Percentiles rank a stretch among this genome's conserved stretches.
These are phyloP conservation scores for Phytophthora pseudosyringae DNA, from an alignment of 352 stramenopile species.

Conservation along the genomic window DNA sequence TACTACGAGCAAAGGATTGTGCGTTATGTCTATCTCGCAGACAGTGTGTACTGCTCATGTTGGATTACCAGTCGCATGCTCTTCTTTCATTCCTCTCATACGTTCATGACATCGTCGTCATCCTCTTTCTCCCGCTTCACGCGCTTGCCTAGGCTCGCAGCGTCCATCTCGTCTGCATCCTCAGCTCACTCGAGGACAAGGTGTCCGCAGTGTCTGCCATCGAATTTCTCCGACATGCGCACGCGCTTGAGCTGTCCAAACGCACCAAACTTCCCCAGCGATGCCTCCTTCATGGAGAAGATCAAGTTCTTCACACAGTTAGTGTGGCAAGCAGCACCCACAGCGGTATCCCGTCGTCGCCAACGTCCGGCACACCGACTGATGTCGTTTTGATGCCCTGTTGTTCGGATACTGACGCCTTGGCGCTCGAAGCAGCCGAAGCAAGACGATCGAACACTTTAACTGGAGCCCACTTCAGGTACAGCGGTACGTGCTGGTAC, in stretches of 20 bases:
- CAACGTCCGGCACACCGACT: constrained; percentile 55
- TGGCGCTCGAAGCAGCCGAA: constrained; percentile 18
- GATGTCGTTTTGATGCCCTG: constrained; percentile 67
- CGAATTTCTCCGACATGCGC: constrained; percentile 99
- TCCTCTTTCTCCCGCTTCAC: constrained; percentile 58
- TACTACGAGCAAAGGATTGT: constrained; percentile 13
- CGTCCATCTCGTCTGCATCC: constrained; percentile 88
- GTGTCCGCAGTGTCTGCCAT: constrained; percentile 97
- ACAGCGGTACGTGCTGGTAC: constrained; percentile 98
- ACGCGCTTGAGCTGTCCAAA: constrained; percentile 98
- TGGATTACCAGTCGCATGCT: constrained; percentile 3
- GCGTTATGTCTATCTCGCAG: background rate
- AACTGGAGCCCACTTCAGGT: constrained; percentile 97
- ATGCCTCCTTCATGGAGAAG: constrained; percentile 94
- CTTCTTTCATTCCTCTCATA: constrained; percentile 28
- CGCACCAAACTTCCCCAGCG: constrained; percentile 91
- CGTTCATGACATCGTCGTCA: constrained; percentile 53
- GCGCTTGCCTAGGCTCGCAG: constrained; percentile 86
- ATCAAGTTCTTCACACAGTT: constrained; percentile 99
- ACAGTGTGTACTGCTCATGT: constrained; percentile 7
- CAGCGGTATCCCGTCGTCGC: constrained; percentile 73
- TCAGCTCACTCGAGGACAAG: constrained; percentile 98
- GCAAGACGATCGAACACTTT: constrained; percentile 73
- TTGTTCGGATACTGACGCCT: constrained; percentile 22
- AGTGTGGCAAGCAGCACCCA: constrained; percentile 79